Percentiles rank a stretch among this genome's conserved stretches.
Evolutionary conservation across 495 filamentous ascomycete genomes (phyloP).

Genomic region (Hypoxylon rickii): DNA sequence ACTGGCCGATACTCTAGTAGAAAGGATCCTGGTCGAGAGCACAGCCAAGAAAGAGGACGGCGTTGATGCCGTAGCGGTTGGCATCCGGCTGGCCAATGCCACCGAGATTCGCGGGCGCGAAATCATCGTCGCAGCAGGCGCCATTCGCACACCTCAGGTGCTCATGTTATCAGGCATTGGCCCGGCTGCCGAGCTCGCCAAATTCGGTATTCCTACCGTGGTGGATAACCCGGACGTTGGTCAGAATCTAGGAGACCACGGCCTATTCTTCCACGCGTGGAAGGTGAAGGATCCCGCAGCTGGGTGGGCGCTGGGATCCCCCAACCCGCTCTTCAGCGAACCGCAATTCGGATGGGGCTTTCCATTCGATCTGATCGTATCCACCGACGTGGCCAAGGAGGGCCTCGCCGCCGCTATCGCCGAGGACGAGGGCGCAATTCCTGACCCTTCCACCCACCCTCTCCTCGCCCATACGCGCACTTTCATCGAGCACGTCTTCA

Average conservation of each 20-base stretch:
- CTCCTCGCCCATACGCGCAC: constrained; percentile 19
- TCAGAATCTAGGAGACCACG: constrained; percentile 58
- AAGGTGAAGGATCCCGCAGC: constrained; percentile 44
- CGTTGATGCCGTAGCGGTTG: constrained; percentile 51
- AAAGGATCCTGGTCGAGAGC: constrained; percentile 47
- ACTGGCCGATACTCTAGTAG: constrained; percentile 51
- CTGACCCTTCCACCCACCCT: constrained; percentile 15
- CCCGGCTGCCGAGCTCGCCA: constrained; percentile 47
- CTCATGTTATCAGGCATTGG: constrained; percentile 65
- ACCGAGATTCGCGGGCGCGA: constrained; percentile 50
- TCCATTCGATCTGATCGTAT: constrained; percentile 37
- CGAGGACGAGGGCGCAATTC: constrained; percentile 37
- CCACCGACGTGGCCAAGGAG: constrained; percentile 17
- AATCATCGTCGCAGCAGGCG: constrained; percentile 60
- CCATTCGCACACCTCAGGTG: constrained; percentile 58
- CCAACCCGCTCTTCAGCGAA: constrained; percentile 33
- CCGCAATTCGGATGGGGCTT: constrained; percentile 39
- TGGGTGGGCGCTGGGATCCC: constrained; percentile 39
- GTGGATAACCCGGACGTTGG: constrained; percentile 56
- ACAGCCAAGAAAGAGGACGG: too few species aligned
- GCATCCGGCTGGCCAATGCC: constrained; percentile 46
- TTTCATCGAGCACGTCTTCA: constrained; percentile 15
- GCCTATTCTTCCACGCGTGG: constrained; percentile 41
- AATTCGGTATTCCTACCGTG: constrained; percentile 51
- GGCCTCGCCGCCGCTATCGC: constrained; percentile 38